Percentiles rank a stretch among this genome's conserved stretches.
Evolutionary conservation across 441 rosid species (phyloP).

Genomic region (Arabidopsis hybrid): DNA sequence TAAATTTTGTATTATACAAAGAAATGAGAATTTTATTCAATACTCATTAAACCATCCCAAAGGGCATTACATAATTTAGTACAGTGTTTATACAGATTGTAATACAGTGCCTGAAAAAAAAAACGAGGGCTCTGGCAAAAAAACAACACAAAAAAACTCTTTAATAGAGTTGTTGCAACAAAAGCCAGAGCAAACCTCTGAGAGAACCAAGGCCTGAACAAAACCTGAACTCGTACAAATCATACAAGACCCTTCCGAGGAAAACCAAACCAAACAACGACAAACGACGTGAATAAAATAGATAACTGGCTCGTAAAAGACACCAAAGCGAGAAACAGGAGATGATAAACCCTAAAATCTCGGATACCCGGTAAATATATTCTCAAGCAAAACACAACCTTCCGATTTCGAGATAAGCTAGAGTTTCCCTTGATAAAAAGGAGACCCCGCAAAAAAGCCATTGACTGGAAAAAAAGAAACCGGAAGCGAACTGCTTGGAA

Average conservation of each 20-base stretch:
- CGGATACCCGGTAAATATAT: slow-evolving; percentile 25
- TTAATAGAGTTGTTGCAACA: slow-evolving; percentile 41
- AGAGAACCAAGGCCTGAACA: slow-evolving; percentile 26
- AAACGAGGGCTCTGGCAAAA: slow-evolving; percentile 40
- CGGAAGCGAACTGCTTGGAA: slow-evolving; percentile 41
- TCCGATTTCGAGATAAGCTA: slow-evolving; percentile 31
- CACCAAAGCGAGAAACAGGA: slow-evolving; percentile 29
- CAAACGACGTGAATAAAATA: slow-evolving; percentile 1
- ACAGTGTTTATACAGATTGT: slow-evolving; percentile 26
- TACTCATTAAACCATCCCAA: slow-evolving; percentile 42
- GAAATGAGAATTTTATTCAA: slow-evolving; percentile 37
- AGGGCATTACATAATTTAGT: slow-evolving; percentile 33
- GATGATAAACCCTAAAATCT: slow-evolving; percentile 36
- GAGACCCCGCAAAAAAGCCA: slow-evolving; percentile 37
- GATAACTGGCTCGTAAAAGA: slow-evolving; percentile 30
- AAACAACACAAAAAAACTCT: slow-evolving; percentile 37
- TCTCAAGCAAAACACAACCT: slow-evolving; percentile 34
- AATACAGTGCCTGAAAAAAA: slow-evolving; percentile 28
- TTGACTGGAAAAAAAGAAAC: slow-evolving; percentile 43
- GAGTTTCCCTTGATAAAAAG: slow-evolving; percentile 2
- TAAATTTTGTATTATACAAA: slow-evolving; percentile 24
- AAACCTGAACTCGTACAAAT: slow-evolving; percentile 30
- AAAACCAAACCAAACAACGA: slow-evolving; percentile 33
- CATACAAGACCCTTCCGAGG: slow-evolving; percentile 28
- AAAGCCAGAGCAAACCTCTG: slow-evolving; percentile 41